These are phyloP conservation scores for Clitopilus hobsonii DNA, from an alignment of 768 basidiomycete species.

Conservation along the genomic window DNA sequence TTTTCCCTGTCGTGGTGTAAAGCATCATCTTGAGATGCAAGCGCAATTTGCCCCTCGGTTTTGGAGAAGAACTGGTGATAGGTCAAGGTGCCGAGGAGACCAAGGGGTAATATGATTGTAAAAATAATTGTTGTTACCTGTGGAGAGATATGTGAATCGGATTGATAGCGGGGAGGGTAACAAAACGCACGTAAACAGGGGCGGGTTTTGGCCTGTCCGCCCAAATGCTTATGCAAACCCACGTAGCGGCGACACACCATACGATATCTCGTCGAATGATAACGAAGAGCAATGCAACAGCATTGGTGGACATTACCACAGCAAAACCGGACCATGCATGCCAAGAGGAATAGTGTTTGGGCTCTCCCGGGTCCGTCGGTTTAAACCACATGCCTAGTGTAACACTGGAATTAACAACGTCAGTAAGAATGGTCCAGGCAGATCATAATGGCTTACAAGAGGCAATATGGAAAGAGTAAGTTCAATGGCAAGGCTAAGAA, in stretches of 20 bases:
- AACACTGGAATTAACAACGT: no score
- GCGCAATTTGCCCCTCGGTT: conserved; percentile 11
- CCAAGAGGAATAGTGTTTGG: conserved; percentile 47
- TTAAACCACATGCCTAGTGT: conserved; percentile 61
- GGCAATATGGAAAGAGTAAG: conserved; percentile 54
- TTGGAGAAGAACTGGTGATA: conserved; percentile 27
- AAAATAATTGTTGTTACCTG: conserved; percentile 61
- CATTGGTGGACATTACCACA: conserved; percentile 61
- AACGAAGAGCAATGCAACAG: conserved; percentile 51
- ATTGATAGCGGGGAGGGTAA: neutral
- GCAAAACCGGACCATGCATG: conserved; percentile 74
- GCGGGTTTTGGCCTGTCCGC: conserved; percentile 54
- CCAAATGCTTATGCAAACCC: conserved; percentile 71
- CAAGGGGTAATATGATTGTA: conserved; percentile 63
- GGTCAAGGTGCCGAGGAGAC: conserved; percentile 39
- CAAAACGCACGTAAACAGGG: conserved; percentile 53
- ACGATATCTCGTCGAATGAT: conserved; percentile 61
- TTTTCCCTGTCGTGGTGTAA: conserved; percentile 6
- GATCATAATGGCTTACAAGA: conserved; percentile 40
- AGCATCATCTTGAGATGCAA: conserved; percentile 16
- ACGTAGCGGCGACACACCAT: conserved; percentile 71
- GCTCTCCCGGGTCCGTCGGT: conserved; percentile 38
- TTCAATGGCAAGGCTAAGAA: conserved; percentile 51
- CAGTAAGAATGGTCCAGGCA: no score
- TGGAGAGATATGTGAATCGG: neutral